Evolutionary conservation across 2,329 filamentous ascomycete genomes (phyloP).

Genomic region (Chalaropsis ovoidea): DNA sequence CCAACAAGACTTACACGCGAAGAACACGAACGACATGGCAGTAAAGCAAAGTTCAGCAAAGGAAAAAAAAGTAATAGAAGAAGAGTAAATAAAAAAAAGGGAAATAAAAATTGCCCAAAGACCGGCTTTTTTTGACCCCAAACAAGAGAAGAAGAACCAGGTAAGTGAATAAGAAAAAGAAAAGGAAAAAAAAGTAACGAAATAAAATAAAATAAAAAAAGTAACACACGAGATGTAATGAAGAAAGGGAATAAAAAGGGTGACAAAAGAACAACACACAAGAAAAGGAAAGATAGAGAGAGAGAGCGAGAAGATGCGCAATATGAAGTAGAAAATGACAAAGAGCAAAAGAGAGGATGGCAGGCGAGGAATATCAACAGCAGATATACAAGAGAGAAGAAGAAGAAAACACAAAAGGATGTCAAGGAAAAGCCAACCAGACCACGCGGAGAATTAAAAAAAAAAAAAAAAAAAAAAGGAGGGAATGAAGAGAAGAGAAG

Average conservation of each 20-base stretch:
- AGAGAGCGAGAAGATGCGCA: not conserved
- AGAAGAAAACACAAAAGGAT: not conserved
- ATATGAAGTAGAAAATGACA: not conserved
- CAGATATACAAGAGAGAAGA: slow-evolving; percentile 6
- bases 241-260: slow-evolving; percentile 1
- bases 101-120: slow-evolving; percentile 2
- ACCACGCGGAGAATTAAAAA: not conserved
- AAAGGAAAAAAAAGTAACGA: not conserved
- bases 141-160: slow-evolving; percentile 5
- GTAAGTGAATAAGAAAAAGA: not conserved
- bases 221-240: slow-evolving; percentile 2
- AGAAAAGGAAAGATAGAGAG: slow-evolving; percentile 2
- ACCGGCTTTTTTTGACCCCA: slow-evolving; percentile 10
- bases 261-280: slow-evolving; percentile 13
- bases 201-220: not conserved
- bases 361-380: not conserved
- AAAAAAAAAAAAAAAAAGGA: not conserved
- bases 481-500: not conserved
- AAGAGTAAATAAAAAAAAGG: not conserved
- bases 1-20: not conserved
- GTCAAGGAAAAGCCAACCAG: not conserved
- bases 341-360: not conserved
- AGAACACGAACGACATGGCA: not conserved
- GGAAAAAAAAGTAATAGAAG: not conserved
- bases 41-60: not conserved